Base-by-base conservation (phyloP, 2,329 filamentous ascomycete genomes). In the Trichophyton rubrum region DNA sequence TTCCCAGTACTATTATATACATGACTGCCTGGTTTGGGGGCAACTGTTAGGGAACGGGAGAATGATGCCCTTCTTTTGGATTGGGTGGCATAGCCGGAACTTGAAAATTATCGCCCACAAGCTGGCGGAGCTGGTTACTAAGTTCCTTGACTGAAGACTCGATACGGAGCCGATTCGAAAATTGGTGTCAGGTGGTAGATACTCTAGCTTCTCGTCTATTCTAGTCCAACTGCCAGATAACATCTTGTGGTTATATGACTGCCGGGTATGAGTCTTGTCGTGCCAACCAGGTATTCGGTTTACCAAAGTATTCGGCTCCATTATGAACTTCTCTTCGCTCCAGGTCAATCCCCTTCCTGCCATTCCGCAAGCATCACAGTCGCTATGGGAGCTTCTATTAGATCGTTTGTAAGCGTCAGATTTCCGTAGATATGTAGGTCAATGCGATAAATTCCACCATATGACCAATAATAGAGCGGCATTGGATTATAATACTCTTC, bases 361-460 rank as follows among this genome's bases (percentile, higher is more conserved):
- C 59, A 38, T 38, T 22, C 59, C 53, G 51, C 59, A 53, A 60
- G 33, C 22, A 13, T 45, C 15, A 24, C 59, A 27, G 49, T 53
- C 40, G 22, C 27, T 60, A 47, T 27, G 38, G 9, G 59, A 35
- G 57, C 24, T 60, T 30, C 27, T 27, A 30, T 30, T 30, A 30
- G 6, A 30, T 30, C 6, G 27, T 30, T 30, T 30, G 5, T 30
- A 30, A 6, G 7, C 27, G 7, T 8, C 27, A 3, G 7, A 30
- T 30, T 30, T 30, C 27, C 27, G 2, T 24, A 3, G 22, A 24
- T 24, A 24, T n/a, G 22, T 24, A 24, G 3, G 22, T 3, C 22
- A 24, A 24, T 24, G 22, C 22, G 3, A 3, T 3, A 3, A 24
- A 24, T 24, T 24, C 22, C 22, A 24, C 3, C 3, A 24, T 24